phyloP scores from a whole-genome alignment of 2,329 filamentous ascomycete genomes.

The Talaromyces albobiverticillius region DNA sequence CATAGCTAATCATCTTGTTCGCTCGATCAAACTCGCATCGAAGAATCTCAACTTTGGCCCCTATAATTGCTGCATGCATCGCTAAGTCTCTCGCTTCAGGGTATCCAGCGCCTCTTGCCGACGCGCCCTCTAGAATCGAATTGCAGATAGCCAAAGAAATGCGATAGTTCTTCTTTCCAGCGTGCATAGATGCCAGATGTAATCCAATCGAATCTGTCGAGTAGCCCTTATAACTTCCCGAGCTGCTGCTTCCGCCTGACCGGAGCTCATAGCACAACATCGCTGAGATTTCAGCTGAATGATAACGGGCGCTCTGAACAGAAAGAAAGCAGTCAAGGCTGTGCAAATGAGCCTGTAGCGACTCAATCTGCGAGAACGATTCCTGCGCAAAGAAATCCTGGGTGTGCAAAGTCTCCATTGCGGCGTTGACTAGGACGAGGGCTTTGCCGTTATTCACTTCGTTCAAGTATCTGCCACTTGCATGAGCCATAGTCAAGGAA shows the following conservation, averaged over 20 bases:
- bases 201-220: neutral
- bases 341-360: no score
- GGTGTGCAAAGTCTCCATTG: no score
- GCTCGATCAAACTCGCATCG: neutral
- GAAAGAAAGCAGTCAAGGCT: no score
- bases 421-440: no score
- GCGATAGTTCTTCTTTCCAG: neutral
- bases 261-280: no score
- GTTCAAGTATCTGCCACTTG: neutral
- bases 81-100: neutral
- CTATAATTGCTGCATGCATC: neutral
- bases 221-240: neutral
- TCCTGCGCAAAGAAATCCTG: no score
- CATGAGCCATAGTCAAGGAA: neutral
- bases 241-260: no score
- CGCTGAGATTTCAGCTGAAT: no score
- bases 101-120: neutral
- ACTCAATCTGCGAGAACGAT: no score
- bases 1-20: neutral
- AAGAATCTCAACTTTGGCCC: neutral
- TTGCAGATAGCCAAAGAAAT: neutral
- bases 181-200: neutral
- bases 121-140: neutral
- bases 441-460: no score
- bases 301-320: no score